Evolutionary conservation across 75 land plant species (phyloP).

Genomic region (Sequoia sempervirens): DNA sequence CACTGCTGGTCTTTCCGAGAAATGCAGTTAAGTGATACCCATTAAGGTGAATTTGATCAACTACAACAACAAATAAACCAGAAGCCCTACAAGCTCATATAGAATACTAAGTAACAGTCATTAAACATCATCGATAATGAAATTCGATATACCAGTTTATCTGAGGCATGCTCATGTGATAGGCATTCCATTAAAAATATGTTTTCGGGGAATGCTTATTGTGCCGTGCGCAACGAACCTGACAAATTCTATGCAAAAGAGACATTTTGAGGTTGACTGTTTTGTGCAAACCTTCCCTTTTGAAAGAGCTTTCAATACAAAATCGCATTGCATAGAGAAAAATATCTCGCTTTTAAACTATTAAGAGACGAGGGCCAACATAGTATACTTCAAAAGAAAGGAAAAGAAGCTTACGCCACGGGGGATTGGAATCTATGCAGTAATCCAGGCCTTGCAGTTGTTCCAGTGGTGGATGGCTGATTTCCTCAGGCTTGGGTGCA

Average conservation of each 20-base stretch:
- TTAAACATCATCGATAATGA: background rate
- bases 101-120: background rate
- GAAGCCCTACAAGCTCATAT: background rate
- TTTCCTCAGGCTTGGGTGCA: slow-evolving; percentile 28
- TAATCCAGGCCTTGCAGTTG: slow-evolving; percentile 91
- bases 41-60: background rate
- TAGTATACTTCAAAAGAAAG: slow-evolving; percentile 1
- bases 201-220: background rate
- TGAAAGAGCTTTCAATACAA: background rate
- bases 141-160: background rate
- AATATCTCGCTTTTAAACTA: background rate
- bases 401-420: slow-evolving; percentile 55
- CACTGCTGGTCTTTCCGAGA: background rate
- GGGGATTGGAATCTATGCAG: slow-evolving; percentile 91
- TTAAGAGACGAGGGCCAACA: background rate
- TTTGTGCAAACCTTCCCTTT: background rate
- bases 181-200: background rate
- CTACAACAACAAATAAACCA: background rate
- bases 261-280: background rate
- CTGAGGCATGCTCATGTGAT: background rate
- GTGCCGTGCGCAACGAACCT: background rate
- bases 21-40: background rate
- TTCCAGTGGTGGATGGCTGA: slow-evolving; percentile 73
- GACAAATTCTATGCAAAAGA: background rate
- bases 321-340: background rate